A percentile compares a stretch with the other conserved stretches of the same genome.
phyloP scores from a whole-genome alignment of 2,329 filamentous ascomycete genomes.

The Stachybotrys chlorohalonatus region DNA sequence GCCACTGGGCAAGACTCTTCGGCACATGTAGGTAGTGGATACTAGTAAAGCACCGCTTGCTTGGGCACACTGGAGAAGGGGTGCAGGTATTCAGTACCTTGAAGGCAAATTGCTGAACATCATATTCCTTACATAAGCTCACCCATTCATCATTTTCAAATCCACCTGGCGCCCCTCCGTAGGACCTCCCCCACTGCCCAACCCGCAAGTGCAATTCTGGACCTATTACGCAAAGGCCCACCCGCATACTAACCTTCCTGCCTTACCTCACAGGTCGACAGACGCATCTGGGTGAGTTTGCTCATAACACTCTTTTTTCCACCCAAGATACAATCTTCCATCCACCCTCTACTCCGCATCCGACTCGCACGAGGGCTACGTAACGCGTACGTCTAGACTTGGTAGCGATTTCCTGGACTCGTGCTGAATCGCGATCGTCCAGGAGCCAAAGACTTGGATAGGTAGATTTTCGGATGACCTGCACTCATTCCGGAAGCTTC shows the following conservation, averaged over 20 bases:
- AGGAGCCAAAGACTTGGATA: neutral
- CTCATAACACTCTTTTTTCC: neutral
- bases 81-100: too few species aligned
- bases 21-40: too few species aligned
- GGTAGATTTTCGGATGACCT: neutral
- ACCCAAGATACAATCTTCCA: neutral
- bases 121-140: too few species aligned
- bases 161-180: too few species aligned
- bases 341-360: neutral
- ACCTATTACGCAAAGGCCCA: conserved; percentile 4
- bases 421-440: neutral
- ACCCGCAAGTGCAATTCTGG: neutral
- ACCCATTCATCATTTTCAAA: too few species aligned
- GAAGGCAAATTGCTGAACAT: too few species aligned
- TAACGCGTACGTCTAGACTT: neutral
- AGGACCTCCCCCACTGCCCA: neutral
- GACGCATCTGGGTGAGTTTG: neutral
- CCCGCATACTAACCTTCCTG: neutral
- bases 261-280: neutral
- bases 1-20: too few species aligned
- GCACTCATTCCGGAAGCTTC: neutral
- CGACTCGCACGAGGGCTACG: neutral
- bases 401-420: neutral
- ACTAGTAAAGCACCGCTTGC: too few species aligned
- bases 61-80: too few species aligned